phyloP scores from a whole-genome alignment of 257 asterid genomes.

The Solanum bulbocastanum region DNA sequence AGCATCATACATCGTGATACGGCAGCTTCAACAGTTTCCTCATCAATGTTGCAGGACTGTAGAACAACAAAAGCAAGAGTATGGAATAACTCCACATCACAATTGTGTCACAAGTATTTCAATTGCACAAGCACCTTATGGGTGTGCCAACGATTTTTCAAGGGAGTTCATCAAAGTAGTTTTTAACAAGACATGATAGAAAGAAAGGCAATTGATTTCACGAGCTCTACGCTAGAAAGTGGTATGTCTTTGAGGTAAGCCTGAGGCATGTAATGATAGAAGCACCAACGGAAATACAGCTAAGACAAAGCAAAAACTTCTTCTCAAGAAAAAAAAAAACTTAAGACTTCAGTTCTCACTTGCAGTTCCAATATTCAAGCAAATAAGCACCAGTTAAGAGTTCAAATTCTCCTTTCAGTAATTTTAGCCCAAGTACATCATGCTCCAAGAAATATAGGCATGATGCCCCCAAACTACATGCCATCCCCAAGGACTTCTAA shows the following conservation, averaged over 20 bases:
- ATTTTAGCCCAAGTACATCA: neutral
- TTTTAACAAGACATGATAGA: neutral
- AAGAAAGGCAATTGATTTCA: neutral
- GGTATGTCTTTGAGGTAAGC: neutral
- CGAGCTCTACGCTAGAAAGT: neutral
- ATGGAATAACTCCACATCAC: neutral
- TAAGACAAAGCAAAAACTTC: neutral
- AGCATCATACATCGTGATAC: constrained; percentile 58
- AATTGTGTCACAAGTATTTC: neutral
- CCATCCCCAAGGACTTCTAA: neutral
- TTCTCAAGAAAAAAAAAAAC: neutral
- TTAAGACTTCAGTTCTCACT: neutral
- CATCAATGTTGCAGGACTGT: constrained; percentile 82
- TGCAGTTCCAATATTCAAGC: neutral
- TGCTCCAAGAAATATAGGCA: neutral
- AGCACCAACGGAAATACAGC: neutral
- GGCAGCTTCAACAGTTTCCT: constrained; percentile 74
- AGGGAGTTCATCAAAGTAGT: neutral
- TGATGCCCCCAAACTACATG: neutral
- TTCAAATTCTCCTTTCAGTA: neutral
- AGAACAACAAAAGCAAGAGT: neutral
- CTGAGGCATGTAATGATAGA: neutral
- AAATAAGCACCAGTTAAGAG: neutral
- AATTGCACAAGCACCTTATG: neutral
- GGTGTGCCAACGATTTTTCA: neutral